Evolutionary conservation across 345 rosid genomes (phyloP), one percentile per base, ranked within the genome.

Genomic region (Boechera divaricarpa): DNA sequence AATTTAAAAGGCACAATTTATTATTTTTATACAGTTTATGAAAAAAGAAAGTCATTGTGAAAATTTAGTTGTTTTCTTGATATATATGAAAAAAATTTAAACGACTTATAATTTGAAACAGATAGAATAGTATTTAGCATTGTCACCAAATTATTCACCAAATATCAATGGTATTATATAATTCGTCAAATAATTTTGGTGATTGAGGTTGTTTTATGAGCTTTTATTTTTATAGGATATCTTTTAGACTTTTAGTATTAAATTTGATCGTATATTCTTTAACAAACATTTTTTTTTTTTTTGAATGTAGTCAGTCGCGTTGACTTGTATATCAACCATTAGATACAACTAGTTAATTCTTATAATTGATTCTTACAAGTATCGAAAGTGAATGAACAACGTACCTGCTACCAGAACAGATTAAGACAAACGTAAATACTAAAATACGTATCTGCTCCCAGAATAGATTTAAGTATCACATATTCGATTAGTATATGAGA

Each of bases 321-420:
- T 62, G 76, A 72, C 76, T 72, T 72, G 52, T 72, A 36, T 45
- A 44, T 70, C 29, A 29, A 56, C 63, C 31, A 6, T 10, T 28
- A 42, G 12, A 56, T 56, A 29, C 35, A 33, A 58, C 10, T 21
- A 21, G 1, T 10, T 29, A 31, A 9, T 47, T 58, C 10, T 2
- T 48, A 10, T 26, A 51, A 35, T 49, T 49, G 49, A 72, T 49
- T 35, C 41, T 24, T 13, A 10, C n/a, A 1, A 18, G 9, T 38
- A 38, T 38, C 4, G 62, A 62, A 39, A 73, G 52, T 73, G 52
- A 73, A 39, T 72, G 76, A 61, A 51, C 61, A 10, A 49, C 53
- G 69, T n/a, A 73, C 10, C 65, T 55, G 77, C 48, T 55, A 74
- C 72, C 77, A 32, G 39, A 74, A 64, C 57, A 36, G 58, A 74